Evolutionary conservation across 2,329 filamentous ascomycete species (phyloP).

Genomic region (Lojkania enalia): DNA sequence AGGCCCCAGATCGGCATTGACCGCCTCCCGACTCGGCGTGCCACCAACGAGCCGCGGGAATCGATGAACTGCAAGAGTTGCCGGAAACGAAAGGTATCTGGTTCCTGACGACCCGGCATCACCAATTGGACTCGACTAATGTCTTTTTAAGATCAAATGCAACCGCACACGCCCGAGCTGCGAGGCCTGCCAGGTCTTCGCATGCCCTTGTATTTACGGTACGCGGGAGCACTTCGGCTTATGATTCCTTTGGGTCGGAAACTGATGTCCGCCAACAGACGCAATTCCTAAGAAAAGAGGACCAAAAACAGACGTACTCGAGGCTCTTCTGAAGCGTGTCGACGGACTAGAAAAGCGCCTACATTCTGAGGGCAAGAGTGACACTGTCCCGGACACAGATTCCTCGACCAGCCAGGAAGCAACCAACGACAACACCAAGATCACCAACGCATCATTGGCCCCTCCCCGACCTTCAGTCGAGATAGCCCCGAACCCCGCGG

Average conservation of each 20-base stretch:
- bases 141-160: slow-evolving; percentile 75
- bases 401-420: slow-evolving; percentile 29
- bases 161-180: slow-evolving; percentile 82
- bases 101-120: neutral
- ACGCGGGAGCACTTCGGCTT: slow-evolving; percentile 24
- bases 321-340: slow-evolving; percentile 80
- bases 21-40: slow-evolving; percentile 70
- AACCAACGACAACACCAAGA: slow-evolving; percentile 23
- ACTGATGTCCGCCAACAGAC: slow-evolving; percentile 56
- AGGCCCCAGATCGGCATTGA: slow-evolving; percentile 81
- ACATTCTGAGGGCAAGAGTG: slow-evolving; percentile 58
- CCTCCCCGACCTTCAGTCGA: slow-evolving; percentile 30
- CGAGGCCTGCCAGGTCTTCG: slow-evolving; percentile 87
- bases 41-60: slow-evolving; percentile 77
- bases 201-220: slow-evolving; percentile 89
- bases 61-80: slow-evolving; percentile 97
- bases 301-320: slow-evolving; percentile 86
- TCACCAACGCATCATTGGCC: slow-evolving; percentile 21
- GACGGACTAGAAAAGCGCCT: slow-evolving; percentile 82
- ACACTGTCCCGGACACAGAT: slow-evolving; percentile 38
- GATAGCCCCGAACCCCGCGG: slow-evolving; percentile 26
- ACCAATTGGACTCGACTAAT: slow-evolving; percentile 18
- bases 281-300: slow-evolving; percentile 88
- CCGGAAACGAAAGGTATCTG: slow-evolving; percentile 80
- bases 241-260: slow-evolving; percentile 7